Conservation (phyloP, 139 green algal species). For the Coelastrella sp. region DNA sequence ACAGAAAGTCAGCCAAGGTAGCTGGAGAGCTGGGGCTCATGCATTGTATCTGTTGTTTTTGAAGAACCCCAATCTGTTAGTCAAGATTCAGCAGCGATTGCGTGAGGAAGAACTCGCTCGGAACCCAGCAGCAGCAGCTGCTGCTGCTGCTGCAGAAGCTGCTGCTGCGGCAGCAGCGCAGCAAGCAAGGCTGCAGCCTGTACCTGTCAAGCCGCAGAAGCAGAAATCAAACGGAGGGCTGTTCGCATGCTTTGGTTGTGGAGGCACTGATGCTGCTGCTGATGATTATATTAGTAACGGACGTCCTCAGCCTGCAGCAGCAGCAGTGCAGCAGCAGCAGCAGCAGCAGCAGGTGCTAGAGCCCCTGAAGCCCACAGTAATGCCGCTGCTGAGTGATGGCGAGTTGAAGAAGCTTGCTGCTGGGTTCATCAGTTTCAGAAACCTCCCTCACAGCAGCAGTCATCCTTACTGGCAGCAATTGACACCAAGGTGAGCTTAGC, state of each 20-base stretch:
- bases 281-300: background rate
- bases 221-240: constrained; percentile 1
- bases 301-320: background rate
- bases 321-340: background rate
- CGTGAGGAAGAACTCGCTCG: constrained; percentile 32
- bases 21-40: constrained; percentile 43
- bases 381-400: constrained; percentile 24
- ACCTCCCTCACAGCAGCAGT: constrained; percentile 36
- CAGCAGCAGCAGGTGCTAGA: constrained; percentile 4
- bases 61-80: constrained; percentile 25
- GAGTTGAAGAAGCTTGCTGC: constrained; percentile 13
- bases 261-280: constrained; percentile 10
- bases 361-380: background rate
- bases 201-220: background rate
- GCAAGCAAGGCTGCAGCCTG: background rate
- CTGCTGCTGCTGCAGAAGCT: background rate
- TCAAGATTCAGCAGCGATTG: constrained; percentile 23
- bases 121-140: constrained; percentile 19
- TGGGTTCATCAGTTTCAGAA: constrained; percentile 32
- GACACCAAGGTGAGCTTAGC: constrained; percentile 27
- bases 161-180: background rate
- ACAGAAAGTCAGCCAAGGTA: background rate
- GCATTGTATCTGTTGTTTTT: constrained; percentile 26
- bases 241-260: constrained; percentile 44
- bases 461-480: constrained; percentile 44